A percentile compares a stretch with the other conserved stretches of the same genome.
Conservation (phyloP, 164 flowering plant species). For the Malania oleifera region DNA sequence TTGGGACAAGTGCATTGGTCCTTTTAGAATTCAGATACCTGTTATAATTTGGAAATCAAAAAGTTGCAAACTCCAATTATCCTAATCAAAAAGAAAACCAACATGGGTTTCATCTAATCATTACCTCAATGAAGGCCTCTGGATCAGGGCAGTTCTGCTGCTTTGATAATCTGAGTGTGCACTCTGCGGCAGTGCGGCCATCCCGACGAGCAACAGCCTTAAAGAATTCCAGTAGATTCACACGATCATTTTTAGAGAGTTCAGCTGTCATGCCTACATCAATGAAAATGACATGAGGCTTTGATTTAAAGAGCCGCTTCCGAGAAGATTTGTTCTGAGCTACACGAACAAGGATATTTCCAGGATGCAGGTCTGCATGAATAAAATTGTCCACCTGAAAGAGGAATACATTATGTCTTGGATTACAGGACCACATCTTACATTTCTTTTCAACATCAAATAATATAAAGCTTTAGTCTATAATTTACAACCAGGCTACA, state of each 20-base stretch:
- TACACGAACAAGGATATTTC: conserved; percentile 79
- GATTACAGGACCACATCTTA: too few species aligned
- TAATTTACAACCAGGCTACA: too few species aligned
- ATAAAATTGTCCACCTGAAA: conserved; percentile 90
- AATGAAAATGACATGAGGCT: conserved; percentile 74
- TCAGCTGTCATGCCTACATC: conserved; percentile 89
- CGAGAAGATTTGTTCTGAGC: conserved; percentile 41
- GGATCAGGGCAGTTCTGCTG: conserved; percentile 72
- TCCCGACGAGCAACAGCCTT: conserved; percentile 76
- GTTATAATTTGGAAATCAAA: too few species aligned
- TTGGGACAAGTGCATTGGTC: too few species aligned
- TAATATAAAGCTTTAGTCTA: too few species aligned
- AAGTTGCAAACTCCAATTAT: too few species aligned
- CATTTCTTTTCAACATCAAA: too few species aligned
- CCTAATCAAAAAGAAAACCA: too few species aligned
- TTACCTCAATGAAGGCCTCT: conserved; percentile 53
- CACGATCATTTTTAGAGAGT: conserved; percentile 51
- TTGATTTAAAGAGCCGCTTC: conserved; percentile 46
- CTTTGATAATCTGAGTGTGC: conserved; percentile 55
- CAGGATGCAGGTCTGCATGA: conserved; percentile 97
- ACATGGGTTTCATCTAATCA: background rate
- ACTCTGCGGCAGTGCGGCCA: conserved; percentile 63
- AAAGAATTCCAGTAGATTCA: conserved; percentile 58
- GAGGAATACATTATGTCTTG: too few species aligned
- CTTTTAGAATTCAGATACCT: too few species aligned